These are phyloP conservation scores for Globisporangium carolinianum DNA, from an alignment of 352 stramenopile genomes.

Conservation along the genomic window DNA sequence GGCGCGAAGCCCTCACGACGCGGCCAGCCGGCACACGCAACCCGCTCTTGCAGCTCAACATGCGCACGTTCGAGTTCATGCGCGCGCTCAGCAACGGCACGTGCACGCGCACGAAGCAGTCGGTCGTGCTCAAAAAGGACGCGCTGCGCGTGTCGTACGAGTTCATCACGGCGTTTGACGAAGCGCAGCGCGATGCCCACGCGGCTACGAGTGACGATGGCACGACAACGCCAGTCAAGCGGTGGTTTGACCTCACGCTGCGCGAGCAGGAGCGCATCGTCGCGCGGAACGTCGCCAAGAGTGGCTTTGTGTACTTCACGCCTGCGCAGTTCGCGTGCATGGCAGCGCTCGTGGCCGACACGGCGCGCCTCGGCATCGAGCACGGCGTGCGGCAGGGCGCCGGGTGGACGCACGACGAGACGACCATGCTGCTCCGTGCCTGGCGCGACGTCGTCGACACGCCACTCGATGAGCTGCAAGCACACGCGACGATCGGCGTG, in stretches of 20 bases:
- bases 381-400: neutral
- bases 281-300: conserved; percentile 3
- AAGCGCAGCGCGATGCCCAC: neutral
- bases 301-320: conserved; percentile 12
- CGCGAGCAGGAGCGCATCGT: conserved; percentile 10
- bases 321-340: conserved; percentile 6
- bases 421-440: conserved; percentile 5
- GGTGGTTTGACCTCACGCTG: conserved; percentile 6
- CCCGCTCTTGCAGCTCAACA: conserved; percentile 8
- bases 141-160: conserved; percentile 9
- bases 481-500: neutral
- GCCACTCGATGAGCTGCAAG: neutral
- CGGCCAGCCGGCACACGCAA: neutral
- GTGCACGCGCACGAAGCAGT: conserved; percentile 10
- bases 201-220: neutral
- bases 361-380: neutral
- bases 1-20: conserved; percentile 7
- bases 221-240: neutral
- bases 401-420: conserved; percentile 7
- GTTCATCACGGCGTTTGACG: conserved; percentile 6
- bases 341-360: conserved; percentile 3
- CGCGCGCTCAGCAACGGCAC: neutral
- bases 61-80: conserved; percentile 10
- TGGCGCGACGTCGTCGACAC: conserved; percentile 7
- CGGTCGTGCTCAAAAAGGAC: conserved; percentile 10